Conservation (phyloP, 1,284 basidiomycete genomes). For the Sanghuangporus weigelae region DNA sequence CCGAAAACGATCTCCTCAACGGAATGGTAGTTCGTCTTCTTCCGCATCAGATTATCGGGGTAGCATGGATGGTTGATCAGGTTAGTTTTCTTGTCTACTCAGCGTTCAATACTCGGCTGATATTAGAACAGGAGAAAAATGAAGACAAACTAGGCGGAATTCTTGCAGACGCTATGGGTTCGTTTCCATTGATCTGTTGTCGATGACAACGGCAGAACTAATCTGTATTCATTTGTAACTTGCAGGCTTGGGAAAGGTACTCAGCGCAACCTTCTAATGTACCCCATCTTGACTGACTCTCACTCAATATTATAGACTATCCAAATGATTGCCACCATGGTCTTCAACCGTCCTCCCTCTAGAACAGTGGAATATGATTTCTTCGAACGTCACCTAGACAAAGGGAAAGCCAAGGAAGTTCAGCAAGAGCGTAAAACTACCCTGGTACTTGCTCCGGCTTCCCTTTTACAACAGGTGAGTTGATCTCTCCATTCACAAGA, state of each 20-base stretch:
- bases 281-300: background rate
- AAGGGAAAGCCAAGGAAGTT: constrained; percentile 17
- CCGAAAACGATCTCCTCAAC: constrained; percentile 44
- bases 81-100: background rate
- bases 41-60: constrained; percentile 69
- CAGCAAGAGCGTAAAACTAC: constrained; percentile 47
- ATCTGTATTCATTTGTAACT: constrained; percentile 27
- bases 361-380: background rate
- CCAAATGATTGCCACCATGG: constrained; percentile 72
- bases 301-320: constrained; percentile 27
- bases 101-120: background rate
- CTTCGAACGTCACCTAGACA: background rate
- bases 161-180: constrained; percentile 24
- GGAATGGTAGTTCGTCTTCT: constrained; percentile 63
- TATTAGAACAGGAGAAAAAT: constrained; percentile 4
- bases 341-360: constrained; percentile 43
- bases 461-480: constrained; percentile 56
- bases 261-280: background rate
- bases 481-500: background rate
- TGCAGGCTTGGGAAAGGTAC: constrained; percentile 58
- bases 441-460: constrained; percentile 65
- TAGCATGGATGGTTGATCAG: constrained; percentile 44
- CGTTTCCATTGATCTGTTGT: constrained; percentile 29
- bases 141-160: constrained; percentile 26
- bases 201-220: constrained; percentile 30